These are phyloP conservation scores for Diaporthe humulicola DNA, from an alignment of 2,329 filamentous ascomycete species.

Conservation along the genomic window DNA sequence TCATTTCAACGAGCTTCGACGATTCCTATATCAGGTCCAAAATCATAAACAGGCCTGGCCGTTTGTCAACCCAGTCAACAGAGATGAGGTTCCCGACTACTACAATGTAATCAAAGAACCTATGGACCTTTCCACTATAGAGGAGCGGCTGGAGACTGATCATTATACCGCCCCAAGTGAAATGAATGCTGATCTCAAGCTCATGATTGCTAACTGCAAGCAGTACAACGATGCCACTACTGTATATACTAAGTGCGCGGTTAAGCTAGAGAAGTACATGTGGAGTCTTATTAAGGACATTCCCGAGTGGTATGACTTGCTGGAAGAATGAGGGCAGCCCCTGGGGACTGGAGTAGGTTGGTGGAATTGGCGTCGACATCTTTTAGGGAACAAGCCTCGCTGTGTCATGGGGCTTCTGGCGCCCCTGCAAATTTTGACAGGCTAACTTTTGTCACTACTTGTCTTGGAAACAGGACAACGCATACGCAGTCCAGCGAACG, in stretches of 20 bases:
- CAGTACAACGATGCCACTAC: conserved; percentile 97
- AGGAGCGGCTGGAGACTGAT: conserved; percentile 93
- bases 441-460: too few species aligned
- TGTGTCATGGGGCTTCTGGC: too few species aligned
- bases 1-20: conserved; percentile 93
- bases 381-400: too few species aligned
- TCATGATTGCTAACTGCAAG: conserved; percentile 95
- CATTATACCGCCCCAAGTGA: conserved; percentile 94
- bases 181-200: conserved; percentile 87
- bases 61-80: conserved; percentile 92
- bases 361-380: too few species aligned
- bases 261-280: conserved; percentile 94
- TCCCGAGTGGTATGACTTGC: conserved; percentile 85
- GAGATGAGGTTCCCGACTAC: conserved; percentile 97
- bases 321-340: background rate
- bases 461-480: too few species aligned
- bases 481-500: too few species aligned
- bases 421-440: too few species aligned
- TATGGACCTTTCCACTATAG: conserved; percentile 98
- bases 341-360: too few species aligned
- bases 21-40: conserved; percentile 93
- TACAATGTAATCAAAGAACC: conserved; percentile 98
- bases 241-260: conserved; percentile 94
- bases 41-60: conserved; percentile 96
- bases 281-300: conserved; percentile 87